Base-by-base conservation (phyloP, 768 basidiomycete species). In the Panaeolus papilionaceus region DNA sequence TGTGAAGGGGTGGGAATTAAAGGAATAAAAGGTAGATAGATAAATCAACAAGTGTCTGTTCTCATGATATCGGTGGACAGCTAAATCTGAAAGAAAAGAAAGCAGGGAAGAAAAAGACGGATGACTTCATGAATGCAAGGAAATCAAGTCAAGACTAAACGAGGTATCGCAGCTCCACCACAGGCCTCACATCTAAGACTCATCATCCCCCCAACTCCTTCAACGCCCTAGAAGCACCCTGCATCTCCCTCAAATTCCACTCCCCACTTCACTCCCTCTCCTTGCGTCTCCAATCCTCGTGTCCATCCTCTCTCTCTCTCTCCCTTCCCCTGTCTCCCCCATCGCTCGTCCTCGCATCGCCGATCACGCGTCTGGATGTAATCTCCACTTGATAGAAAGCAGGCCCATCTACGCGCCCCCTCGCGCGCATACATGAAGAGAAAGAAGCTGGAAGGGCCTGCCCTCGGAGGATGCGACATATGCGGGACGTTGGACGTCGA, bases 161-260 rank as follows among this genome's bases (percentile, higher is more conserved):
- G 45, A 62, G 45, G 45, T 61, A 62, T 42, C n/a, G 6, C 23
- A 23, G 23, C 23, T 23, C 23, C 23, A 23, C 23, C 23, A 23
- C 49, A 28, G 23, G 23, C n/a, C 14, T 42, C 18, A 1, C 16
- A 67, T 23, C 23, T 7, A 38, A 23, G 23, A 23, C 23, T 23
- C 23, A 23, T 23, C 23, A 23, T 23, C 69, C 68, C 66, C 74
- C 77, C 45, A 80, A 66, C 8, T 71, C 75, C 45, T 79, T 70
- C 70, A 81, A 66, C 44, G 69, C 72, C 67, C 63, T 75, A 64
- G 75, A 67, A 26, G 80, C 79, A 47, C 78, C 76, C 14, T 75
- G 73, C 76, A 81, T 79, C 70, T 81, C 79, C 64, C 67, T 69
- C 23, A 77, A 51, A 67, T 81, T 81, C 80, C 80, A 81, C 66